phyloP scores from a whole-genome alignment of 768 basidiomycete genomes.

The Russula griseocarnosa region DNA sequence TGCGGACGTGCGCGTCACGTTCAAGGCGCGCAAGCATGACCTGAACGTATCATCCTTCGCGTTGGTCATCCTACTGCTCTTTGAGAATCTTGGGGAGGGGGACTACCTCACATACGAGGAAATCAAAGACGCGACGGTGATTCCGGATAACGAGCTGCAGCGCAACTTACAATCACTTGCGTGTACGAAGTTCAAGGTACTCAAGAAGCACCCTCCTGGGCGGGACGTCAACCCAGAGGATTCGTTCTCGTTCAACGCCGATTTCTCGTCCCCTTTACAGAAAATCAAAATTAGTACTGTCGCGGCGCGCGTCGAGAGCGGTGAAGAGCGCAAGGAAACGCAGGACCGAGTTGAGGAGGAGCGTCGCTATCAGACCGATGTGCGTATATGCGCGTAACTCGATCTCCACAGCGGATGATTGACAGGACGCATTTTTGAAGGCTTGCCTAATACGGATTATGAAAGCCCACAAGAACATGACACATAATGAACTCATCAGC shows the following conservation, averaged over 20 bases:
- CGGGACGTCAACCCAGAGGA: conserved; percentile 76
- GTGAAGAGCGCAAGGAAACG: conserved; percentile 87
- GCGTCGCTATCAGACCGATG: conserved; percentile 84
- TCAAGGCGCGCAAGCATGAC: conserved; percentile 79
- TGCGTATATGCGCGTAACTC: conserved; percentile 35
- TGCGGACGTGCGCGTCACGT: conserved; percentile 80
- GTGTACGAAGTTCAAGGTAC: conserved; percentile 87
- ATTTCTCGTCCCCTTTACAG: conserved; percentile 76
- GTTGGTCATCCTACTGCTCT: conserved; percentile 81
- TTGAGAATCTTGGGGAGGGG: conserved; percentile 64
- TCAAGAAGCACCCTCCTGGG: conserved; percentile 87
- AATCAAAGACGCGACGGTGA: conserved; percentile 68
- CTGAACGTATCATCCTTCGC: conserved; percentile 90
- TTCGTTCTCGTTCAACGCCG: conserved; percentile 83
- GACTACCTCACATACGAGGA: conserved; percentile 79
- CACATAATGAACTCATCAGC: conserved; percentile 82
- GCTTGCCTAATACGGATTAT: conserved; percentile 97
- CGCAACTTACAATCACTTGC: conserved; percentile 95
- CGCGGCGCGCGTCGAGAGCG: conserved; percentile 80
- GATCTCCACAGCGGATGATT: neutral
- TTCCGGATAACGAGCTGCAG: conserved; percentile 74
- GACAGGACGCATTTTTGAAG: conserved; percentile 40
- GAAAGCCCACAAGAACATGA: conserved; percentile 91
- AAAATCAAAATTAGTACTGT: conserved; percentile 93
- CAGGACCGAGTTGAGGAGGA: conserved; percentile 89